These are phyloP conservation scores for Diaporthe caulivora DNA, from an alignment of 2,329 filamentous ascomycete genomes.

Conservation along the genomic window DNA sequence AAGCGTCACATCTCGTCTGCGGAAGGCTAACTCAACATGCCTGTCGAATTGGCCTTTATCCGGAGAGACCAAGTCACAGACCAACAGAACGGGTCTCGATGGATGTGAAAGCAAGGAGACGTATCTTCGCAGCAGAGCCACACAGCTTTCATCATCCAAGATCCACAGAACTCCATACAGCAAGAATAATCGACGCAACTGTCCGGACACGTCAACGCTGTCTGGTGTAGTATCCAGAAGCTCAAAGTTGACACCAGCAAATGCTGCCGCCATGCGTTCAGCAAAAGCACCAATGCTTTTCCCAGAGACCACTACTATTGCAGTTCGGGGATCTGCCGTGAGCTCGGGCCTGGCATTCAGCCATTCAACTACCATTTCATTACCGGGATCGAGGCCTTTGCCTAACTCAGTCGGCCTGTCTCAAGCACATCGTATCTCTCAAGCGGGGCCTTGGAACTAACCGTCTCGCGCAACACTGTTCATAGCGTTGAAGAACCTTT, in stretches of 20 bases:
- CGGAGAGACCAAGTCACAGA: conserved; percentile 12
- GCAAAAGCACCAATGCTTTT: conserved; percentile 23
- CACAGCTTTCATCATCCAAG: conserved; percentile 3
- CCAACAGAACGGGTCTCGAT: background rate
- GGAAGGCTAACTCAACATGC: conserved; percentile 3
- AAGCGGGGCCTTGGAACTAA: background rate
- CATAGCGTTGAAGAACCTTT: conserved; percentile 2
- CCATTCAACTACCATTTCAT: conserved; percentile 6
- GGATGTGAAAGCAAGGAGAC: conserved; percentile 6
- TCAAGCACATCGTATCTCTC: rapidly evolving
- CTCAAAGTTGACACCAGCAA: background rate
- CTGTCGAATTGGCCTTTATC: background rate
- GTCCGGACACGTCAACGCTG: background rate
- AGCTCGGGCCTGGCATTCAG: background rate
- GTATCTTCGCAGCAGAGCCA: background rate
- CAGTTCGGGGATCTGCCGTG: background rate
- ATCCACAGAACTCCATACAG: conserved; percentile 11
- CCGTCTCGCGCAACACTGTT: conserved; percentile 15
- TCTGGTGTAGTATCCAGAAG: background rate
- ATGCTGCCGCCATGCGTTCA: background rate
- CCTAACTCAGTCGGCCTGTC: background rate
- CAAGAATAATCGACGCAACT: background rate
- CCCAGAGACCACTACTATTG: background rate
- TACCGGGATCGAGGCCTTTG: conserved; percentile 1
- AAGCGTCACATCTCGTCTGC: conserved; percentile 16